phyloP scores from a whole-genome alignment of 257 asterid species.

The Haberlea rhodopensis region DNA sequence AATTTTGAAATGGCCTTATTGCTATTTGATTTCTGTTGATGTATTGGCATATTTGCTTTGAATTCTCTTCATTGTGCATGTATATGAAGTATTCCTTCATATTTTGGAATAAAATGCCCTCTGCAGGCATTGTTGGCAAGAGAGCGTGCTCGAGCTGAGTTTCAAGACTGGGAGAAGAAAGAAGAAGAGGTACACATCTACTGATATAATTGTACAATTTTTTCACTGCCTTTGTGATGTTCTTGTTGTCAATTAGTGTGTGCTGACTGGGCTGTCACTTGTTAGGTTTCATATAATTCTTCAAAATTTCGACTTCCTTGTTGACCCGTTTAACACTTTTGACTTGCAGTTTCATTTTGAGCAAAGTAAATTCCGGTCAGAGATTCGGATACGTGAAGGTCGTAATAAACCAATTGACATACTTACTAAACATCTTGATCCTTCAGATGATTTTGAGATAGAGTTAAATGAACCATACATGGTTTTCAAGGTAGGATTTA shows the following conservation, averaged over 20 bases:
- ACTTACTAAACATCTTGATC: slow-evolving; percentile 81
- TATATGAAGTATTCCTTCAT: slow-evolving; percentile 4
- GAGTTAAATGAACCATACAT: slow-evolving; percentile 87
- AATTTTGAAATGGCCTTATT: slow-evolving; percentile 11
- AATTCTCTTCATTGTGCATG: neutral
- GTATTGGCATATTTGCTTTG: slow-evolving; percentile 12
- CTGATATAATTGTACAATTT: slow-evolving; percentile 12
- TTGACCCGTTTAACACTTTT: slow-evolving; percentile 26
- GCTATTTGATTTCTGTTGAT: slow-evolving; percentile 19
- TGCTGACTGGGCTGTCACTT: too few species aligned
- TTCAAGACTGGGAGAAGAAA: slow-evolving; percentile 98
- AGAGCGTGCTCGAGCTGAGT: slow-evolving; percentile 97
- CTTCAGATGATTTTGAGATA: slow-evolving; percentile 75
- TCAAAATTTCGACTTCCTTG: slow-evolving; percentile 10
- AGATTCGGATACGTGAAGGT: slow-evolving; percentile 91
- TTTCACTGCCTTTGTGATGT: slow-evolving; percentile 15
- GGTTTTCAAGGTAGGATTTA: slow-evolving; percentile 71
- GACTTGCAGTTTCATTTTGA: slow-evolving; percentile 84
- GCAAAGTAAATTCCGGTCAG: slow-evolving; percentile 91
- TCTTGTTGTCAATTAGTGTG: too few species aligned
- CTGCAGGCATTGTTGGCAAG: slow-evolving; percentile 75
- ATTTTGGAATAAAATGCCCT: slow-evolving; percentile 20
- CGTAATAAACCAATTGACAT: slow-evolving; percentile 90
- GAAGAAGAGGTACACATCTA: slow-evolving; percentile 72
- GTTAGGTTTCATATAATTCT: too few species aligned